Percentiles rank a stretch among this genome's conserved stretches.
Conservation (phyloP, 768 basidiomycete species). For the Pisolithus microcarpus region DNA sequence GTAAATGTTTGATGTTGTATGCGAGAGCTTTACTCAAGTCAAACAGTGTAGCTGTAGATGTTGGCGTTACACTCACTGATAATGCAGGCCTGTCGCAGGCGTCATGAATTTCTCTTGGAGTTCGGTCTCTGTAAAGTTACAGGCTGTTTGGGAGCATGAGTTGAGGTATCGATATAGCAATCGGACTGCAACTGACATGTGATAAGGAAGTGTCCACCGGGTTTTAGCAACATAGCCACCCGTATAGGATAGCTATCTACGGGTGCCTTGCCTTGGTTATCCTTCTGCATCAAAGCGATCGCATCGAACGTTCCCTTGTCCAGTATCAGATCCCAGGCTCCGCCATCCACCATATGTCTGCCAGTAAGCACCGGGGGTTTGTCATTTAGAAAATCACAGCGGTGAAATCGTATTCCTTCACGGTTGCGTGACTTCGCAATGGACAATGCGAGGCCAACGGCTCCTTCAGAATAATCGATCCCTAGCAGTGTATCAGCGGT, state of each 20-base stretch:
- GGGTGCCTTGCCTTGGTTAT: constrained; percentile 45
- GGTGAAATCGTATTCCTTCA: constrained; percentile 40
- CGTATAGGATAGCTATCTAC: constrained; percentile 54
- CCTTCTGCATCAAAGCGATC: constrained; percentile 63
- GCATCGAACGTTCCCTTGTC: constrained; percentile 92
- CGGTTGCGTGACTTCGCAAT: constrained; percentile 40
- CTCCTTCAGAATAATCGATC: constrained; percentile 72
- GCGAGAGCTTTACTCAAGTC: constrained; percentile 46
- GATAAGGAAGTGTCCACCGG: constrained; percentile 67
- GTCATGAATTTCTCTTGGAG: constrained; percentile 47
- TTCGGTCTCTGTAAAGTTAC: constrained; percentile 82
- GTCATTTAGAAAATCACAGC: constrained; percentile 59
- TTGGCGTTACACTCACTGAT: constrained; percentile 45
- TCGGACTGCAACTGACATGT: constrained; percentile 51
- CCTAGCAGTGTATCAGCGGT: constrained; percentile 45
- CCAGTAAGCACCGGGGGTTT: constrained; percentile 31
- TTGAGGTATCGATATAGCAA: neutral
- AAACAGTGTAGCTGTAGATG: neutral
- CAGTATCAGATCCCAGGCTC: constrained; percentile 63
- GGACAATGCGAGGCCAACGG: constrained; percentile 53
- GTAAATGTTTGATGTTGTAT: constrained; percentile 65
- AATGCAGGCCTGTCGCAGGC: constrained; percentile 43
- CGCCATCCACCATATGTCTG: constrained; percentile 1
- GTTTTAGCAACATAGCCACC: constrained; percentile 49
- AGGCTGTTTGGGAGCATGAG: constrained; percentile 37